Conservation (phyloP, 2,329 filamentous ascomycete species). For the Decorospora gaudefroyi region DNA sequence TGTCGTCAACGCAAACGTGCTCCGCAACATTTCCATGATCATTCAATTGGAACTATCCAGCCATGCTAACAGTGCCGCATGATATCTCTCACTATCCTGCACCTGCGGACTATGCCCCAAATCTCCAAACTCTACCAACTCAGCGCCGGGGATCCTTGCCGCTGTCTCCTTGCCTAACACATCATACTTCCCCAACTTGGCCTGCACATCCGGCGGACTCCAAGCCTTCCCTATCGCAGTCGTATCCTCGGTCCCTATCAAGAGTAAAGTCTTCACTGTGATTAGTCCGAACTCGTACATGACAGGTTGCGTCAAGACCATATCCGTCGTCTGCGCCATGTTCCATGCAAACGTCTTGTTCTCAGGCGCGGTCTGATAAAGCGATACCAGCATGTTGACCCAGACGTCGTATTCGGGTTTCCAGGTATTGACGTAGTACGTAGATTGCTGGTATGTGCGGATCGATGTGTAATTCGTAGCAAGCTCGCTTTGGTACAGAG, state of each 20-base stretch:
- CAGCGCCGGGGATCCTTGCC: constrained; percentile 50
- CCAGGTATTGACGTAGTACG: constrained; percentile 51
- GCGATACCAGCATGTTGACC: constrained; percentile 60
- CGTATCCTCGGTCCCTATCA: constrained; percentile 59
- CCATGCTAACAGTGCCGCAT: constrained; percentile 55
- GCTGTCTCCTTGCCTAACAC: constrained; percentile 55
- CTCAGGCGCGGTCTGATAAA: constrained; percentile 54
- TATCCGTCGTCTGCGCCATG: constrained; percentile 59
- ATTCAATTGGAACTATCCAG: constrained; percentile 28
- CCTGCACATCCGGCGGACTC: constrained; percentile 39
- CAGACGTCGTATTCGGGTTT: constrained; percentile 57
- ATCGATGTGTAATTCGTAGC: constrained; percentile 32
- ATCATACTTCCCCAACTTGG: constrained; percentile 55
- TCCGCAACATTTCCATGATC: background rate
- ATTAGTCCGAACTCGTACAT: constrained; percentile 57
- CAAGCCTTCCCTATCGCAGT: constrained; percentile 62
- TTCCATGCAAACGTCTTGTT: constrained; percentile 51
- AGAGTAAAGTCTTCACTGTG: constrained; percentile 53
- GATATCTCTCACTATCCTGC: constrained; percentile 55
- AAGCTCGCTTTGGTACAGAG: constrained; percentile 24
- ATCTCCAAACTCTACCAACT: constrained; percentile 55
- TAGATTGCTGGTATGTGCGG: constrained; percentile 36
- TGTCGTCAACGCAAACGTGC: background rate
- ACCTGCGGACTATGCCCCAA: constrained; percentile 61
- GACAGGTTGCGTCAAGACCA: constrained; percentile 60